Conservation (phyloP, 192 early-diverging fungal genomes). For the Coemansia interrupta region DNA sequence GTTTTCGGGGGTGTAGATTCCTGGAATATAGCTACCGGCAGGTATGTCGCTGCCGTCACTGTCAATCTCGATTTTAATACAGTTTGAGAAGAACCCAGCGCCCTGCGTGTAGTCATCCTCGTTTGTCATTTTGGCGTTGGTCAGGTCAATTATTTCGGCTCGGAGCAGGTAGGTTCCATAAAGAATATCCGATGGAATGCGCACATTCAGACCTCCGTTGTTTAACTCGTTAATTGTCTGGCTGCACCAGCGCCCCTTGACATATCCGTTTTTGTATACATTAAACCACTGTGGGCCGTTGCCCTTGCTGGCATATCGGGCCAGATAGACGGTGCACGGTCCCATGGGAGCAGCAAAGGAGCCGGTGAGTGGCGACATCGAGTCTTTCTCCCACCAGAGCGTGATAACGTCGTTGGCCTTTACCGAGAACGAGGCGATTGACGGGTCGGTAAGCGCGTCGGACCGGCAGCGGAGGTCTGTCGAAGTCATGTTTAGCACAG, state of each 20-base stretch:
- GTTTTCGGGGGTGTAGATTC: background rate
- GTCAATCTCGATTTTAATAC: background rate
- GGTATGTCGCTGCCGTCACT: background rate
- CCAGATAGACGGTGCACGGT: slow-evolving; percentile 2
- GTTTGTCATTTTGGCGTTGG: background rate
- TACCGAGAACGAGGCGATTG: background rate
- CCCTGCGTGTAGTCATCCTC: slow-evolving; percentile 6
- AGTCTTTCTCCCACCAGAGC: slow-evolving; percentile 2
- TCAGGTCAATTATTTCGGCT: slow-evolving; percentile 4
- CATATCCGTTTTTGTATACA: background rate
- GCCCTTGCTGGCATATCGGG: background rate
- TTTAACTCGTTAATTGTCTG: background rate
- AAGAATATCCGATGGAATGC: background rate
- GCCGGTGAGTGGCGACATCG: background rate
- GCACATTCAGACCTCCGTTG: background rate
- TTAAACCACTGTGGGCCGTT: slow-evolving; percentile 1
- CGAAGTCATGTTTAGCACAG: background rate
- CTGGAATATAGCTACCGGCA: background rate
- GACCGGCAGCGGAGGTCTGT: background rate
- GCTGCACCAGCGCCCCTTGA: background rate
- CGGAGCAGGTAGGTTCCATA: background rate
- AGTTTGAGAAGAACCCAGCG: background rate
- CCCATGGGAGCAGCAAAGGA: background rate
- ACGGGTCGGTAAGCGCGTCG: background rate
- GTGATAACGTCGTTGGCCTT: background rate